Evolutionary conservation across 2,329 filamentous ascomycete genomes (phyloP).

Genomic region (Helicocarpus griseus): DNA sequence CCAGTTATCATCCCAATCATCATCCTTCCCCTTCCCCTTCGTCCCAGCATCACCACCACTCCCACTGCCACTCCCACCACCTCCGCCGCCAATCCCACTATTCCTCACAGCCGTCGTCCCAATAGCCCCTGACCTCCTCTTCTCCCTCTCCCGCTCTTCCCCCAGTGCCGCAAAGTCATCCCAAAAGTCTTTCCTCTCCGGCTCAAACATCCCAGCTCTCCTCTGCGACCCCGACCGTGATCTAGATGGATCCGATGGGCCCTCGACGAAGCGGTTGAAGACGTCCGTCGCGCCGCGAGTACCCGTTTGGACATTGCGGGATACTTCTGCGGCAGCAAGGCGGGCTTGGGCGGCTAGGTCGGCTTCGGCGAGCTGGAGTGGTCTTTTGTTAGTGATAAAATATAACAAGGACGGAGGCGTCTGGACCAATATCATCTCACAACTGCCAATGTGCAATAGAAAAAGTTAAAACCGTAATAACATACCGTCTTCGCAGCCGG

Average conservation of each 20-base stretch:
- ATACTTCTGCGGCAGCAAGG: slow-evolving; percentile 43
- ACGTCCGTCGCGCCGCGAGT: slow-evolving; percentile 67
- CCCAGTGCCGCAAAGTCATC: slow-evolving; percentile 72
- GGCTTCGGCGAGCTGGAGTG: slow-evolving; percentile 62
- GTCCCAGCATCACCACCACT: slow-evolving; percentile 7
- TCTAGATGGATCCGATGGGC: slow-evolving; percentile 36
- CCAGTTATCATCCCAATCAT: slow-evolving; percentile 49
- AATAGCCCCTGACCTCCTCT: slow-evolving; percentile 39
- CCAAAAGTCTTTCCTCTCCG: slow-evolving; percentile 77
- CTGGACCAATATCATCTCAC: no score
- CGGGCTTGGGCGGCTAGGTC: slow-evolving; percentile 66
- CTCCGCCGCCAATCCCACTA: slow-evolving; percentile 17
- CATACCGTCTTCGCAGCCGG: slow-evolving; percentile 79
- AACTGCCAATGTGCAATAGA: not conserved
- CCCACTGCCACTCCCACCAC: slow-evolving; percentile 10
- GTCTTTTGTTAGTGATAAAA: not conserved
- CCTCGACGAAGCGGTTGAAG: slow-evolving; percentile 83
- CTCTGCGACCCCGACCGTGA: slow-evolving; percentile 35
- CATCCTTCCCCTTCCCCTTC: slow-evolving; percentile 31
- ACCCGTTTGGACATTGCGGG: slow-evolving; percentile 53
- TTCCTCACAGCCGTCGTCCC: slow-evolving; percentile 58
- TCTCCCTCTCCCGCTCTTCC: slow-evolving; percentile 21
- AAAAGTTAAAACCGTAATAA: not conserved
- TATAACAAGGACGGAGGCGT: not conserved
- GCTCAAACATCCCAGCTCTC: slow-evolving; percentile 43